Percentiles rank a stretch among this genome's conserved stretches.
These are phyloP conservation scores for Fistulinella prunicolor DNA, from an alignment of 768 basidiomycete genomes.

Conservation along the genomic window DNA sequence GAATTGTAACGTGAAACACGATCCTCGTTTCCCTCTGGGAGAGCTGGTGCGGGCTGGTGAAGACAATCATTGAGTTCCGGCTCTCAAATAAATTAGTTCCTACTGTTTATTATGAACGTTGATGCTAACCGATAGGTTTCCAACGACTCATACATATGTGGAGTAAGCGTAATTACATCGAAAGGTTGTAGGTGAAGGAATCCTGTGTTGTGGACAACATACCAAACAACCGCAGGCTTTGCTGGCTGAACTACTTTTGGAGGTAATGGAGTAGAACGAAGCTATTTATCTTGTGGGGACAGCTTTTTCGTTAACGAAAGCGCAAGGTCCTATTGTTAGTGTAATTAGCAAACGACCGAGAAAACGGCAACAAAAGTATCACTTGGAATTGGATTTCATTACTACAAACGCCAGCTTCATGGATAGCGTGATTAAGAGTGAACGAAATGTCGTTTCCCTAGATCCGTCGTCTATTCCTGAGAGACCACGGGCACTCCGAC, in stretches of 20 bases:
- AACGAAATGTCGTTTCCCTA: constrained; percentile 11
- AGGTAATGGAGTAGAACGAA: not conserved
- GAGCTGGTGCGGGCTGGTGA: constrained; percentile 69
- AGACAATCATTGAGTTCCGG: constrained; percentile 62
- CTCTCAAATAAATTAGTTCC: constrained; percentile 22
- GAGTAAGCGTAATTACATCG: constrained; percentile 16
- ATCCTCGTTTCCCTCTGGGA: constrained; percentile 42
- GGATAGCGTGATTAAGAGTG: constrained; percentile 5
- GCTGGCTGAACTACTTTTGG: too few species aligned
- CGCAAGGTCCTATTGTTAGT: constrained; percentile 24
- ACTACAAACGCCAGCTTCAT: not conserved
- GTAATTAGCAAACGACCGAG: constrained; percentile 4
- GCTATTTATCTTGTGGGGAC: not conserved
- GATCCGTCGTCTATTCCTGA: not conserved
- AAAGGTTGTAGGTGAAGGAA: too few species aligned
- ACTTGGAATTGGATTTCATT: not conserved
- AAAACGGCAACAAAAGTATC: not conserved
- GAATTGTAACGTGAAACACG: constrained; percentile 66
- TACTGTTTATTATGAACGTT: not conserved
- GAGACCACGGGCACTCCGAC: not conserved
- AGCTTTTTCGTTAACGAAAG: constrained; percentile 7
- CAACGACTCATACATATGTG: too few species aligned
- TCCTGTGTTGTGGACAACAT: too few species aligned
- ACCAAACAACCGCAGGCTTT: too few species aligned
- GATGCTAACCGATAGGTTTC: too few species aligned